phyloP scores from a whole-genome alignment of 495 filamentous ascomycete species.

The Letharia columbiana region DNA sequence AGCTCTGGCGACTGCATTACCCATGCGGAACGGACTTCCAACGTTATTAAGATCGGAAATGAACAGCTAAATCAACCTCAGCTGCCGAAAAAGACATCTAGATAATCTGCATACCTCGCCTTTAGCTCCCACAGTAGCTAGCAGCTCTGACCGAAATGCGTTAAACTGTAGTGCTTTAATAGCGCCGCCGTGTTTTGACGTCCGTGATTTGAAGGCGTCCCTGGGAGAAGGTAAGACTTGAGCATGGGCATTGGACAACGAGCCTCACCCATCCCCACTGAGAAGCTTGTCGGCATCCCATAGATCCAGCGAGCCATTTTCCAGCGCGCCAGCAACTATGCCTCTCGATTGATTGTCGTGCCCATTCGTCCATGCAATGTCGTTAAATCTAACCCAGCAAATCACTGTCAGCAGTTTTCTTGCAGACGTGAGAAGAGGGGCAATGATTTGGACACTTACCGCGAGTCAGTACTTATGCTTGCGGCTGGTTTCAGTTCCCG shows the following conservation, averaged over 20 bases:
- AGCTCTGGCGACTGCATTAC: constrained; percentile 74
- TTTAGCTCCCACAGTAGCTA: constrained; percentile 88
- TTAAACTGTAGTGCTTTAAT: constrained; percentile 98
- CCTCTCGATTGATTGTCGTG: constrained; percentile 67
- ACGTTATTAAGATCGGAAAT: constrained; percentile 90
- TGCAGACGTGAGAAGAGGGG: not conserved
- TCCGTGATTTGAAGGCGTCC: constrained; percentile 74
- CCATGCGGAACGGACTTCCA: constrained; percentile 77
- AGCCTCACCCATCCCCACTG: constrained; percentile 44
- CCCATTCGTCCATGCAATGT: constrained; percentile 85
- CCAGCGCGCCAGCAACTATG: constrained; percentile 88
- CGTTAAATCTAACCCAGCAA: constrained; percentile 65
- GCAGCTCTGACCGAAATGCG: constrained; percentile 79
- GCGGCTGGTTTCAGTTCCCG: constrained; percentile 79
- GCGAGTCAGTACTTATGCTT: constrained; percentile 79
- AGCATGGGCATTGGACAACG: not conserved
- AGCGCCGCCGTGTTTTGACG: constrained; percentile 84
- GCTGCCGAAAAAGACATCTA: not conserved
- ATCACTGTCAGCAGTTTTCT: not conserved
- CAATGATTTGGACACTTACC: constrained; percentile 43
- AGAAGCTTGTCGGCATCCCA: constrained; percentile 91
- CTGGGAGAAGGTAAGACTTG: constrained; percentile 30
- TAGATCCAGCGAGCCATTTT: constrained; percentile 91
- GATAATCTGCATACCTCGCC: constrained; percentile 47
- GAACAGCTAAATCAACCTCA: constrained; percentile 48